Base-by-base conservation (phyloP, 1,284 basidiomycete genomes). In the Apiotrichum gamsii region DNA sequence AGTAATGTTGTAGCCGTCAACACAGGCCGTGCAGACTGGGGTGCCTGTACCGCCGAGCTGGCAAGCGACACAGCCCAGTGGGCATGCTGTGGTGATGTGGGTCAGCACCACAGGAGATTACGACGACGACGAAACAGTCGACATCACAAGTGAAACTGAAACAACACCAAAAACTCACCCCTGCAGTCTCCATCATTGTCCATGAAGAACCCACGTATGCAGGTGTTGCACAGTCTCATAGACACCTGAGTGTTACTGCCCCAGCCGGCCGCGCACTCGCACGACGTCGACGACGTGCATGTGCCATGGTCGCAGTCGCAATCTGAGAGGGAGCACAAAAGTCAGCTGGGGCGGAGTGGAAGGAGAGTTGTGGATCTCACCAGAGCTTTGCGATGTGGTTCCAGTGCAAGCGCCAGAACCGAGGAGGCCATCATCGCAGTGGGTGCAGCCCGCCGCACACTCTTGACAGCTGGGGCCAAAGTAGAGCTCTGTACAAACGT, bases 211-310 rank as follows among this genome's bases (percentile, higher is more conserved):
- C 75, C 74, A 0, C 43, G 20, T 0, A 60, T 59, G 49, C 74
- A 76, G 0, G 57, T 56, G 11, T 69, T 68, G 56, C 74, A 76
- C 33, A 54, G 56, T 16, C 56, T 43, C 2, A 57, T 49, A 0
- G 61, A 60, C 38, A 20, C 39, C 1, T 59, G 47, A 4, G 55
- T 23, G 39, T 68, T 67, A 4, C 64, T 65, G 4, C 52, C 54
- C 63, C 69, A 76, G 1, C 74, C 75, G 4, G 74, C 67, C 2
- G 70, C 65, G 52, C 75, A 76, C 1, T 21, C 43, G 52, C 75
- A 76, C 3, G 57, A 56, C 4, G 58, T 54, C 9, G 53, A 44
- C 0, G 59, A 43, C 0, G 52, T 48, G 48, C 75, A 76, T 1
- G 67, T 57, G 1, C 75, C 75, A 43, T 72, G 69, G 0, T 56